Evolutionary conservation across 768 basidiomycete species (phyloP).

Genomic region (Royoungia palumana): DNA sequence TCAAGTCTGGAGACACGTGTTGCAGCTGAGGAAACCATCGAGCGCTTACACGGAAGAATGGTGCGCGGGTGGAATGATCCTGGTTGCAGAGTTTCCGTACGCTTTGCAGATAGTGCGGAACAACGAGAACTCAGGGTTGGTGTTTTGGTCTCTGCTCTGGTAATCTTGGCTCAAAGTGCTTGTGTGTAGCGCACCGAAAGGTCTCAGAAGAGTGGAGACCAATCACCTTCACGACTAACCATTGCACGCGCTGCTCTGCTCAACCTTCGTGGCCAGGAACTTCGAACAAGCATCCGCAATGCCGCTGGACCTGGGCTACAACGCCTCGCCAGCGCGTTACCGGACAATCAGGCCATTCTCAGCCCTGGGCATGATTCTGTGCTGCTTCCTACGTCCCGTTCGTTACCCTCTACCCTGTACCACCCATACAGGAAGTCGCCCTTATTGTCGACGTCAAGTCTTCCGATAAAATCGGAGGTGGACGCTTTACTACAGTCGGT

Average conservation of each 20-base stretch:
- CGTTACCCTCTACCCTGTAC: conserved; percentile 22
- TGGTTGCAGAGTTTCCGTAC: conserved; percentile 73
- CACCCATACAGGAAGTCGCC: conserved; percentile 18
- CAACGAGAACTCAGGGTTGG: conserved; percentile 73
- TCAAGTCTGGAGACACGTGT: conserved; percentile 63
- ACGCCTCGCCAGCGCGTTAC: conserved; percentile 1
- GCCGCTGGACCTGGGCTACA: conserved; percentile 7
- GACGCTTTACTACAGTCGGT: conserved; percentile 37
- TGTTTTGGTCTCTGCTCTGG: conserved; percentile 8
- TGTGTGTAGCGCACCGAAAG: conserved; percentile 58
- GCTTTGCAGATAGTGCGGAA: conserved; percentile 76
- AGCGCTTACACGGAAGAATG: conserved; percentile 75
- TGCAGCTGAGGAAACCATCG: conserved; percentile 75
- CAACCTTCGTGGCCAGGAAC: conserved; percentile 68
- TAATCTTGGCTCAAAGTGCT: conserved; percentile 2
- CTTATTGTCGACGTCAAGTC: conserved; percentile 10
- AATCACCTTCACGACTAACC: conserved; percentile 61
- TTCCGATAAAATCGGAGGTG: conserved; percentile 38
- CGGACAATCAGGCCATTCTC: conserved; percentile 4
- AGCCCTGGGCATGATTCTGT: not conserved
- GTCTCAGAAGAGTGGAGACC: conserved; percentile 54
- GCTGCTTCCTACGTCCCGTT: conserved; percentile 14
- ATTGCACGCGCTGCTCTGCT: conserved; percentile 78
- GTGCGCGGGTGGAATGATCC: conserved; percentile 76
- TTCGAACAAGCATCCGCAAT: conserved; percentile 20